phyloP scores from a whole-genome alignment of 495 filamentous ascomycete species.

The Aspergillus taichungensis region DNA sequence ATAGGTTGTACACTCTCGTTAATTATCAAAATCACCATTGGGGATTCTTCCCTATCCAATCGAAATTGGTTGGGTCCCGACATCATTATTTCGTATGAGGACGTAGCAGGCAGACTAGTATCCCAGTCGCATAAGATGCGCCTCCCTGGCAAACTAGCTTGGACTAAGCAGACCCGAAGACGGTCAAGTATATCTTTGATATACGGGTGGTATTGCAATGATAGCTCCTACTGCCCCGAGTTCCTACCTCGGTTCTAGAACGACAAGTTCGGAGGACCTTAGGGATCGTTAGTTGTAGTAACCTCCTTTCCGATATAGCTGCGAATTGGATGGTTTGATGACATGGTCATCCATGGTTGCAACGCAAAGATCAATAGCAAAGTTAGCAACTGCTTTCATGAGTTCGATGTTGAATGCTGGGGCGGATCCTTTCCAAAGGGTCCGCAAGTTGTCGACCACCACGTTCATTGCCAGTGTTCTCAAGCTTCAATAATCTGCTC shows the following conservation, averaged over 20 bases:
- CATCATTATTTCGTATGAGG: neutral
- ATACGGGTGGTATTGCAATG: neutral
- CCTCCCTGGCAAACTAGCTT: too few species aligned
- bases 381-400: neutral
- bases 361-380: neutral
- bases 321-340: neutral
- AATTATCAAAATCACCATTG: neutral
- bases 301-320: neutral
- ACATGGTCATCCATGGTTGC: neutral
- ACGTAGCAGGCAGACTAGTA: neutral
- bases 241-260: neutral
- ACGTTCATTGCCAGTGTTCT: neutral
- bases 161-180: neutral
- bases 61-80: neutral
- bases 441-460: neutral
- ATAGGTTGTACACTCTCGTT: neutral
- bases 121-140: neutral
- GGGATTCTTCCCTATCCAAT: neutral
- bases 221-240: neutral
- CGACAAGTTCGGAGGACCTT: neutral
- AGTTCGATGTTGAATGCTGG: neutral
- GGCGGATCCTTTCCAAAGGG: neutral
- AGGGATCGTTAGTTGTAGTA: neutral
- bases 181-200: neutral
- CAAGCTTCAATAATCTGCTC: too few species aligned